Conservation (phyloP, 2,329 filamentous ascomycete genomes). For the Fusarium annulatum region DNA sequence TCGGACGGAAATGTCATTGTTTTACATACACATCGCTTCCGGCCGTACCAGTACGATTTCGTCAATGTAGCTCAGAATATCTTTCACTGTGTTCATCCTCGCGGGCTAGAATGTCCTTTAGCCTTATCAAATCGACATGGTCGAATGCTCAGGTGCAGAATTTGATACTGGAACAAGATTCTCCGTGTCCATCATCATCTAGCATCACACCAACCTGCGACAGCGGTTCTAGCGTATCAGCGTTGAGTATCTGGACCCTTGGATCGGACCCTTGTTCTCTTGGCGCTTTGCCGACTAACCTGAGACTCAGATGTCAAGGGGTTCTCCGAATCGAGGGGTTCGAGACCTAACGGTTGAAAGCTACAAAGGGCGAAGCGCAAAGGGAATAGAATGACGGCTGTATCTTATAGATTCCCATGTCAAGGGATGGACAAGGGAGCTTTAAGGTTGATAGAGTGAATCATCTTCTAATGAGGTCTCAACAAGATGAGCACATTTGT, state of each 20-base stretch:
- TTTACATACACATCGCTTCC: conserved; percentile 33
- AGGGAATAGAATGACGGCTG: conserved; percentile 19
- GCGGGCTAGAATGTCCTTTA: not conserved
- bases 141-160: conserved; percentile 30
- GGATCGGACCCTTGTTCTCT: conserved; percentile 17
- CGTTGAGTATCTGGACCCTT: conserved; percentile 25
- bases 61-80: conserved; percentile 23
- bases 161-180: conserved; percentile 40
- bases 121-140: conserved; percentile 29
- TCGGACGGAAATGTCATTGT: conserved; percentile 31
- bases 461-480: conserved; percentile 10
- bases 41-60: conserved; percentile 31
- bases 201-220: conserved; percentile 43
- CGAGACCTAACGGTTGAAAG: conserved; percentile 14
- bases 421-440: conserved; percentile 18
- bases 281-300: conserved; percentile 40
- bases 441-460: not conserved
- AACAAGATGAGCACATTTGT: conserved; percentile 13
- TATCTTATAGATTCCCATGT: conserved; percentile 42
- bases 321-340: conserved; percentile 21
- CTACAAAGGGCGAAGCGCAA: conserved; percentile 31
- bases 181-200: conserved; percentile 40
- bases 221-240: conserved; percentile 37
- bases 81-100: conserved; percentile 23
- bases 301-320: conserved; percentile 40